Base-by-base conservation (phyloP, 768 basidiomycete genomes). In the Austroboletus eburneus region DNA sequence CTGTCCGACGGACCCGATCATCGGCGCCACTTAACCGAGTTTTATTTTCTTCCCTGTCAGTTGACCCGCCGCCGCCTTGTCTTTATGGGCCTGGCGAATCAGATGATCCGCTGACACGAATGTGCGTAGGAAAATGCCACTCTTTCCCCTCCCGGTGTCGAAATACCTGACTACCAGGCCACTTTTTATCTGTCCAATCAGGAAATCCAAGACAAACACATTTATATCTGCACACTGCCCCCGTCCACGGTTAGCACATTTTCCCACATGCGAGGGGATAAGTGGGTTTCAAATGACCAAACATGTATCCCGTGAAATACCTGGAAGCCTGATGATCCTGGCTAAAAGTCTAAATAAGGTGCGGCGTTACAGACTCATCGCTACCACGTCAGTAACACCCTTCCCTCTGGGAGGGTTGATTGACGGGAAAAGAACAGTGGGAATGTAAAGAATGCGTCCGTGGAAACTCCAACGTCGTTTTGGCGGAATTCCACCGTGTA, bases 151-250 rank as follows among this genome's bases (percentile, higher is more conserved):
- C 39, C 40, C 42, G 44, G 48, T 49, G 50, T 36, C 45, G 13
- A 32, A 7, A 32, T 40, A 37, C 41, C 23, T 61, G 51, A 50
- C 49, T 43, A 47, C 49, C 41, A 48, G 43, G 45, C 30, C 35
- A 44, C 44, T 33, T 24, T 36, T 44, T 39, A n/a, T 46, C 35
- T 47, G 27, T 42, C 39, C 17, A 33, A 58, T 50, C 48, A 30
- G 48, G 51, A 41, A 57, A 48, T 40, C 45, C 54, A 53, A 53
- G 60, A 57, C n/a, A 52, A 51, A 25, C 17, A 20, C 53, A 59
- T 52, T 57, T 52, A 53, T 63, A 56, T 49, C 25, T 23, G 4
- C 46, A 49, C 62, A 65, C 63, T 29, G 63, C 61, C 58, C 40
- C 12, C 21, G 45, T 46, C 32, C 39, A 45, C 33, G 41, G 41